phyloP scores from a whole-genome alignment of 805 yeast genomes.

The Ogataea methanolica region DNA sequence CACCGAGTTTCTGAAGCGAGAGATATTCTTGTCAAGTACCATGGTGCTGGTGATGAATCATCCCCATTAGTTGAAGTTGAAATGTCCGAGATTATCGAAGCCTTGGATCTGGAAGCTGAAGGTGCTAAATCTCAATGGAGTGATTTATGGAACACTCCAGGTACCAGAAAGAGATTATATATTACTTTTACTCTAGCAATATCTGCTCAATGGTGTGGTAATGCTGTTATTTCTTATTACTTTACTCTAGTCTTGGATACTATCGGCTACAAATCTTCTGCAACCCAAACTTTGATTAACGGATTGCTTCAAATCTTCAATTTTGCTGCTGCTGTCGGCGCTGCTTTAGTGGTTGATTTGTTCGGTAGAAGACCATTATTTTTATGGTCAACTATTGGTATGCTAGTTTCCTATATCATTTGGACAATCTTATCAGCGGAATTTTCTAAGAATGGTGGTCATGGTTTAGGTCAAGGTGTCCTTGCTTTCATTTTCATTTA shows the following conservation, averaged over 20 bases:
- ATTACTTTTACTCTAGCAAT: conserved; percentile 25
- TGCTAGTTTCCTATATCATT: conserved; percentile 34
- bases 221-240: conserved; percentile 43
- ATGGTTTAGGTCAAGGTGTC: conserved; percentile 9
- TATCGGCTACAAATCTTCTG: conserved; percentile 45
- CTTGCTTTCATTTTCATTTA: conserved; percentile 15
- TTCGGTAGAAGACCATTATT: conserved; percentile 34
- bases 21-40: conserved; percentile 4
- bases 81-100: conserved; percentile 30
- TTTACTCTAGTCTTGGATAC: conserved; percentile 41
- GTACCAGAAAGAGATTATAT: conserved; percentile 34
- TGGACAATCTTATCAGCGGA: conserved; percentile 45
- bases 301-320: conserved; percentile 45
- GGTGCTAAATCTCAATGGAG: conserved; percentile 25
- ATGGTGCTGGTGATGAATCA: conserved; percentile 26
- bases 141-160: conserved; percentile 32
- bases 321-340: conserved; percentile 29
- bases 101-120: conserved; percentile 31
- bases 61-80: conserved; percentile 33
- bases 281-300: conserved; percentile 43
- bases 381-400: conserved; percentile 29
- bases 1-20: conserved; percentile 34
- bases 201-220: conserved; percentile 39
- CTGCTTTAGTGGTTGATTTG: conserved; percentile 25
- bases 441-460: conserved; percentile 1